Evolutionary conservation across 768 basidiomycete genomes (phyloP).

Genomic region (Mycena metata): DNA sequence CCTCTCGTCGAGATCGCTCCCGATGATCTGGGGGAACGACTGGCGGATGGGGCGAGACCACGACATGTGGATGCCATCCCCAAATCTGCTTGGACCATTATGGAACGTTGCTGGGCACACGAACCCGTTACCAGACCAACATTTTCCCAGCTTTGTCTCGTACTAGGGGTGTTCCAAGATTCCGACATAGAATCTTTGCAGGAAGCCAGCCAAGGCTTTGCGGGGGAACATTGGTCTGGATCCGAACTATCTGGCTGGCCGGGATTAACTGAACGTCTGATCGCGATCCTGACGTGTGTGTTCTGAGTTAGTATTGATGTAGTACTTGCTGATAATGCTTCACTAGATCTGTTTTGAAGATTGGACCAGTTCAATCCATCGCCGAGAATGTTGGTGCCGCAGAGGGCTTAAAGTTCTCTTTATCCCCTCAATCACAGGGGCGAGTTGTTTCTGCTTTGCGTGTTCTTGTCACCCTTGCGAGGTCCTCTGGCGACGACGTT

Average conservation of each 20-base stretch:
- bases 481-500: slow-evolving; percentile 13
- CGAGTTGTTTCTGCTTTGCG: slow-evolving; percentile 12
- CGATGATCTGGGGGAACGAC: slow-evolving; percentile 9
- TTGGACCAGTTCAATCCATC: slow-evolving; percentile 15
- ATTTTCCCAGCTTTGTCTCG: slow-evolving; percentile 15
- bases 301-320: neutral
- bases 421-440: slow-evolving; percentile 5
- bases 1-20: slow-evolving; percentile 13
- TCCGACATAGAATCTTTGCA: slow-evolving; percentile 14
- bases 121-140: slow-evolving; percentile 17
- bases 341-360: slow-evolving; percentile 9
- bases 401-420: slow-evolving; percentile 1
- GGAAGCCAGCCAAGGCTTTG: slow-evolving; percentile 11
- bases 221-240: slow-evolving; percentile 14
- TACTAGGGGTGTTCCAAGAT: slow-evolving; percentile 14
- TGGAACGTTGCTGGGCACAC: slow-evolving; percentile 18
- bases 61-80: slow-evolving; percentile 11
- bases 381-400: neutral
- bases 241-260: slow-evolving; percentile 15
- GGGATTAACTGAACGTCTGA: slow-evolving; percentile 11
- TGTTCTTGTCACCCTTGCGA: slow-evolving; percentile 10
- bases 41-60: slow-evolving; percentile 4
- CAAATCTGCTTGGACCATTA: slow-evolving; percentile 11
- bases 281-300: slow-evolving; percentile 9
- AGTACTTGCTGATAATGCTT: neutral